phyloP scores from a whole-genome alignment of 2,329 filamentous ascomycete species.

The Apiospora kogelbergensis region DNA sequence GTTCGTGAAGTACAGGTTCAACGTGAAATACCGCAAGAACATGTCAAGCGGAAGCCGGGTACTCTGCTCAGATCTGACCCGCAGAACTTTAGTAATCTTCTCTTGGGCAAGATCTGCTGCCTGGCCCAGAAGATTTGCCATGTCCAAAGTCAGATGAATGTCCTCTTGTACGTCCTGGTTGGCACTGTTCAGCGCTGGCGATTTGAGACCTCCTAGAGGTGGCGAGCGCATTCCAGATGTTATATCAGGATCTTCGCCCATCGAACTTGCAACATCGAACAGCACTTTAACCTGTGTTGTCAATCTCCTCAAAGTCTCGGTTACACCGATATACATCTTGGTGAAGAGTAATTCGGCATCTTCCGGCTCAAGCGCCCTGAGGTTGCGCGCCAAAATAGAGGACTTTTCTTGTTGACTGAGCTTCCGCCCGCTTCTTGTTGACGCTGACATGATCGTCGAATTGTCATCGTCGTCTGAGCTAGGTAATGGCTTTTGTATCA shows the following conservation, averaged over 20 bases:
- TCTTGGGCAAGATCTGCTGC: constrained; percentile 81
- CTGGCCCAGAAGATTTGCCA: constrained; percentile 75
- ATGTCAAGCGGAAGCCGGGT: constrained; percentile 64
- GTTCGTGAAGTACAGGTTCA: constrained; percentile 81
- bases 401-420: constrained; percentile 86
- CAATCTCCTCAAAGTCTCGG: constrained; percentile 81
- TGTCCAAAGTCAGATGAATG: constrained; percentile 72
- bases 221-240: constrained; percentile 46
- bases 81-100: constrained; percentile 72
- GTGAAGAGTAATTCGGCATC: constrained; percentile 83
- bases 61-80: constrained; percentile 74
- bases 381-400: constrained; percentile 80
- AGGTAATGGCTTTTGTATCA: constrained; percentile 83
- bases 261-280: constrained; percentile 86
- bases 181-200: constrained; percentile 52
- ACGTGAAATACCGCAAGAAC: constrained; percentile 79
- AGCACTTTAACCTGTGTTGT: constrained; percentile 92
- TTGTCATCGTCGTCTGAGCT: constrained; percentile 94
- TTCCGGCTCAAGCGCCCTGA: constrained; percentile 77
- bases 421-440: constrained; percentile 69
- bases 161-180: constrained; percentile 63
- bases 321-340: constrained; percentile 82
- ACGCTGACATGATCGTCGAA: constrained; percentile 83
- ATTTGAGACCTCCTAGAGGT: constrained; percentile 38
- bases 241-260: constrained; percentile 44